Base-by-base conservation (phyloP, 2,329 filamentous ascomycete species). In the Rhinocladiella mackenziei region DNA sequence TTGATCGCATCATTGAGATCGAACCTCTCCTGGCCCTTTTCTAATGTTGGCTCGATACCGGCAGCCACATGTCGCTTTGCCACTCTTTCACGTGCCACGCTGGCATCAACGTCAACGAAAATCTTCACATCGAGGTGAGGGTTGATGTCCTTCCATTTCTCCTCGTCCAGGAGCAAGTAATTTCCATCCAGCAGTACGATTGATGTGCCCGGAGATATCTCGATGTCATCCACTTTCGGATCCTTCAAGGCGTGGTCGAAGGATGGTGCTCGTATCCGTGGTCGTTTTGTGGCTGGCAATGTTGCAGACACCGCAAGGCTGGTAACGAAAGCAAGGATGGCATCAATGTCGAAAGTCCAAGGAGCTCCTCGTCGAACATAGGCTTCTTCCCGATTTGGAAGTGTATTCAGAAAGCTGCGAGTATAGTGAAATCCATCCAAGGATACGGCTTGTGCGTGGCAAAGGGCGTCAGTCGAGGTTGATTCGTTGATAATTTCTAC, bases 341-440 rank as follows among this genome's bases (percentile, higher is more conserved):
- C 50, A 1, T 39, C 17, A 0, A 60, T 57, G 32, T 68, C 59
- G 31, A 67, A 68, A 0, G 65, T 67, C 60, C 62, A 68, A 1
- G 60, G 63, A 7, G 63, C 62, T 2, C 65, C 65, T 20, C 65
- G 62, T 8, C 64, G 60, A 3, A 56, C 44, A 34, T 65, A 58
- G 10, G 65, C 63, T 39, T 65, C 60, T 26, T 54, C 53, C 2
- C 57, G 46, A 28, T 67, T 59, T 3, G 62, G 61, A 7, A 67
- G 53, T 3, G 41, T 39, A 33, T 65, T 60, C 5, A 67, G 51
- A 11, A 47, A 48, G 13, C 53, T 48, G 8, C 61, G 56, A 1
- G 62, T 52, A 8, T 61, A 51, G 46, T 67, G 65, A 39, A 66
- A 68, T 10, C 65, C 65, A 36, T 67, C 65, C 62, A 67, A 64